Percentiles rank a stretch among this genome's conserved stretches.
Evolutionary conservation across 164 flowering plant species (phyloP).

Genomic region (Kalanchoe fedtschenkoi): DNA sequence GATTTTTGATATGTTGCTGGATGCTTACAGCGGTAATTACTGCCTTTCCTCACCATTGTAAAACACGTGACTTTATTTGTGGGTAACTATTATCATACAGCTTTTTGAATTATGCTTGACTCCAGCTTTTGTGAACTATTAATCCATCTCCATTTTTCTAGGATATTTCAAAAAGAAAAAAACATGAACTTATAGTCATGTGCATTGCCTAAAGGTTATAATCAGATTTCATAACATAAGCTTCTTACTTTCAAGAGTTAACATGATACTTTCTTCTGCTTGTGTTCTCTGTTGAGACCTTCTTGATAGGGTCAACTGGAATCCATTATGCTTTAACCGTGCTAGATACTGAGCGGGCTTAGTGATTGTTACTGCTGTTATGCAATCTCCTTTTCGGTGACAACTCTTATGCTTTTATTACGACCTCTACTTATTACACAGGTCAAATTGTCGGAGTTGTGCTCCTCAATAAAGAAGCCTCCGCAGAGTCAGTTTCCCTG

Average conservation of each 20-base stretch:
- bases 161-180: neutral
- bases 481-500: constrained; percentile 22
- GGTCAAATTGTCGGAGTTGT: constrained; percentile 79
- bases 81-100: no score
- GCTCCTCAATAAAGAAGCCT: constrained; percentile 17
- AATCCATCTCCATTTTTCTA: no score
- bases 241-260: no score
- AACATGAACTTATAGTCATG: no score
- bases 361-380: neutral
- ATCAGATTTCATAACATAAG: neutral
- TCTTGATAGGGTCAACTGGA: neutral
- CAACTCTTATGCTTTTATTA: neutral
- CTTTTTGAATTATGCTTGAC: no score
- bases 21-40: constrained; percentile 44
- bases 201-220: neutral
- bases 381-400: neutral
- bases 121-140: neutral
- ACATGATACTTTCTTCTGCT: no score
- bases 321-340: neutral
- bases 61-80: no score
- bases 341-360: neutral
- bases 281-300: no score
- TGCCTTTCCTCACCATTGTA: no score
- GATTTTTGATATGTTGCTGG: constrained; percentile 41
- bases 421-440: constrained; percentile 18